These are phyloP conservation scores for Fonsecaea pedrosoi DNA, from an alignment of 2,329 filamentous ascomycete genomes.

Conservation along the genomic window DNA sequence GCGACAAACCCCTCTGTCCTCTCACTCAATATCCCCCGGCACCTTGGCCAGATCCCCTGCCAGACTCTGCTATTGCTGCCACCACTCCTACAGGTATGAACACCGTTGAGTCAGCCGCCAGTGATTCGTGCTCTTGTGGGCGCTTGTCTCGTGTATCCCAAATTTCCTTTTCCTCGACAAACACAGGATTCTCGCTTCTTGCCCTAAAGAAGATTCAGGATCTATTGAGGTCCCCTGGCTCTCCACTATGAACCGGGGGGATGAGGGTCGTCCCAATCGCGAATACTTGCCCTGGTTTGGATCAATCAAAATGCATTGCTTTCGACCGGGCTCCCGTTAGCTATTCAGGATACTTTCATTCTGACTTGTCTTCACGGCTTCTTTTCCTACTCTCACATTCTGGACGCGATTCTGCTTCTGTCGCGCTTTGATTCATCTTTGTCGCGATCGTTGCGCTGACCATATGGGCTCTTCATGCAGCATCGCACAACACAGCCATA, in stretches of 20 bases:
- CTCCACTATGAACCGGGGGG: slow-evolving; percentile 16
- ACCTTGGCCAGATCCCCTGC: slow-evolving; percentile 4
- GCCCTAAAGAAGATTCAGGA: slow-evolving; percentile 17
- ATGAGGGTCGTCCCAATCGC: slow-evolving; percentile 13
- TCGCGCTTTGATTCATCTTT: slow-evolving; percentile 7
- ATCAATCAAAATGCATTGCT: slow-evolving; percentile 13
- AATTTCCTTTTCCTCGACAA: not conserved
- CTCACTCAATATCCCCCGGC: slow-evolving; percentile 6
- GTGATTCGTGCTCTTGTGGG: not conserved
- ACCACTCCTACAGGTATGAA: slow-evolving; percentile 14
- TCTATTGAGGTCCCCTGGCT: slow-evolving; percentile 17
- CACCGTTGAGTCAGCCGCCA: not conserved
- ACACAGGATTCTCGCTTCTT: slow-evolving; percentile 22
- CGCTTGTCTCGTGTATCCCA: not conserved
- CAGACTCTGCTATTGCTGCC: not conserved
- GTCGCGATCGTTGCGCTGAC: slow-evolving; percentile 25
- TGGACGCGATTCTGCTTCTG: slow-evolving; percentile 6
- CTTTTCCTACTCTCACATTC: slow-evolving; percentile 8
- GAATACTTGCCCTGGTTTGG: slow-evolving; percentile 6
- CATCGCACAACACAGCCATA: slow-evolving; percentile 39
- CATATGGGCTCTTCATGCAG: slow-evolving; percentile 39
- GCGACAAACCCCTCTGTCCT: slow-evolving; percentile 15
- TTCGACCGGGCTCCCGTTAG: slow-evolving; percentile 3
- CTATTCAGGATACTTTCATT: slow-evolving; percentile 17
- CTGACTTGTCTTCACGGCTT: slow-evolving; percentile 16